Conservation (phyloP, 176 grass and related monocot species). For the Ensete ventricosum region DNA sequence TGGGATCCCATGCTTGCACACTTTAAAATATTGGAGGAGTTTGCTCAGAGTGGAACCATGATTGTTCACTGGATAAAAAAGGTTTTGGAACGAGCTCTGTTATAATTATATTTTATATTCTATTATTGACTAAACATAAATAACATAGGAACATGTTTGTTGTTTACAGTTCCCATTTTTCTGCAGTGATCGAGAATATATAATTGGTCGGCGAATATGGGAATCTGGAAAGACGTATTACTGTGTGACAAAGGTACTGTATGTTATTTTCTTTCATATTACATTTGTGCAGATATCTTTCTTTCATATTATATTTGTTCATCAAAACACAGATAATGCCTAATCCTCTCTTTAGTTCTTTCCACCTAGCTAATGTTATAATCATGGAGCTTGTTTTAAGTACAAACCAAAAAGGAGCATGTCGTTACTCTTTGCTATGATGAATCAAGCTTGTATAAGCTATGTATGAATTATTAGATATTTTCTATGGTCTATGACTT, state of each 20-base stretch:
- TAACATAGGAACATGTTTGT: slow-evolving; percentile 5
- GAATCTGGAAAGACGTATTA: slow-evolving; percentile 76
- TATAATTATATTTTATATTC: not conserved
- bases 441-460: too few species aligned
- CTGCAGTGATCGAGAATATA: slow-evolving; percentile 97
- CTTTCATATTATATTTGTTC: not conserved
- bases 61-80: slow-evolving; percentile 99
- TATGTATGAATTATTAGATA: too few species aligned
- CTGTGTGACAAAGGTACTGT: slow-evolving; percentile 84
- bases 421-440: too few species aligned
- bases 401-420: too few species aligned
- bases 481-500: too few species aligned
- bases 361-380: not conserved
- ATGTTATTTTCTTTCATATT: not conserved
- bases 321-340: not conserved
- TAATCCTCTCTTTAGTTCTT: not conserved
- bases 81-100: slow-evolving; percentile 27
- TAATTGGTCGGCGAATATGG: slow-evolving; percentile 92
- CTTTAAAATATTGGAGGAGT: slow-evolving; percentile 84
- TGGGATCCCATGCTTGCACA: slow-evolving; percentile 94
- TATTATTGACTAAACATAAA: slow-evolving; percentile 26
- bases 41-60: slow-evolving; percentile 62
- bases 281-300: not conserved
- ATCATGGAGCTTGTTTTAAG: too few species aligned
- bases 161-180: slow-evolving; percentile 86